Percentiles rank a stretch among this genome's conserved stretches.
These are phyloP conservation scores for Colletotrichum musicola DNA, from an alignment of 2,329 filamentous ascomycete genomes.

Conservation along the genomic window DNA sequence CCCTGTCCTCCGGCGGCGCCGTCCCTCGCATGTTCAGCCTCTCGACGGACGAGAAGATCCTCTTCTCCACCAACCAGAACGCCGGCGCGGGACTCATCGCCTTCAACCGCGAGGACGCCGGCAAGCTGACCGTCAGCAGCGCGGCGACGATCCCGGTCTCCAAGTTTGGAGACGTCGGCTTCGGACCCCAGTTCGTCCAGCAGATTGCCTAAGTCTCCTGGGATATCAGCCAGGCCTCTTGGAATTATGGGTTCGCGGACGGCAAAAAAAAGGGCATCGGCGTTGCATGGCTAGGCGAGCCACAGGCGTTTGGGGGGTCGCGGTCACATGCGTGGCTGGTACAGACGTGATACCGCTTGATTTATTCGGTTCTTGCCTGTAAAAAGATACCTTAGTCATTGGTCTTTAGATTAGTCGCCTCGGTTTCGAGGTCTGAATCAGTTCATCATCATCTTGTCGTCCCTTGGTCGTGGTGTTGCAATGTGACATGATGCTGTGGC, in stretches of 20 bases:
- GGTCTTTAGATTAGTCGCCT: constrained; percentile 24
- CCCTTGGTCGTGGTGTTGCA: neutral
- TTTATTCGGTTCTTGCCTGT: constrained; percentile 26
- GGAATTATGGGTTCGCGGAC: neutral
- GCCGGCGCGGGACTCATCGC: constrained; percentile 56
- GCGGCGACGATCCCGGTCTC: constrained; percentile 43
- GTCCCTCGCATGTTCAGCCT: constrained; percentile 63
- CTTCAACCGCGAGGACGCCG: constrained; percentile 39
- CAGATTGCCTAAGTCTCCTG: constrained; percentile 42
- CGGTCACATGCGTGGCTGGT: constrained; percentile 34
- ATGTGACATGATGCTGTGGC: no score
- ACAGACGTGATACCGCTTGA: constrained; percentile 33
- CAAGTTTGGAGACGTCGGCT: constrained; percentile 44
- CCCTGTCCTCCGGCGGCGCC: constrained; percentile 51
- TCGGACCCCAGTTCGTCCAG: constrained; percentile 50
- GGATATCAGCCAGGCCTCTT: neutral
- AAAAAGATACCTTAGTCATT: constrained; percentile 34
- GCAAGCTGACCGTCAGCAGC: constrained; percentile 47
- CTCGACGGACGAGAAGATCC: constrained; percentile 47
- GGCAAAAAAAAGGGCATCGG: constrained; percentile 8
- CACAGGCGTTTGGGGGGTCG: constrained; percentile 25
- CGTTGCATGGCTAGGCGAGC: constrained; percentile 21
- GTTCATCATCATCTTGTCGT: neutral
- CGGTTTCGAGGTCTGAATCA: neutral
- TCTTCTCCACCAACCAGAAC: constrained; percentile 63